Evolutionary conservation across 495 filamentous ascomycete species (phyloP).

Genomic region (Hypoxylon rickii): DNA sequence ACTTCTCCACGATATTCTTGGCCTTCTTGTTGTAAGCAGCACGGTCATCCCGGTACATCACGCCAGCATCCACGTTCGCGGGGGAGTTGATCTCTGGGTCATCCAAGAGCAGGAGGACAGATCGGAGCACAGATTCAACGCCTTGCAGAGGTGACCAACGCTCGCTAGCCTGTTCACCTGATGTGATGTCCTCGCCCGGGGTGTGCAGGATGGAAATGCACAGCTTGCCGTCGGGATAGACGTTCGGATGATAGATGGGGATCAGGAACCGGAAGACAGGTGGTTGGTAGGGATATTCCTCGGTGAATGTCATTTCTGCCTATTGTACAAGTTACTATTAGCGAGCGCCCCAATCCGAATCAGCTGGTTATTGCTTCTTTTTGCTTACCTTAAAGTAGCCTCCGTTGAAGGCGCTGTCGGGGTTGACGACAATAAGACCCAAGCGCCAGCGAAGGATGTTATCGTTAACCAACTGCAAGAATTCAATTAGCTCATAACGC

Average conservation of each 20-base stretch:
- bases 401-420: slow-evolving; percentile 87
- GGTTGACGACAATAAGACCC: slow-evolving; percentile 88
- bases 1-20: slow-evolving; percentile 68
- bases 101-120: slow-evolving; percentile 90
- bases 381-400: slow-evolving; percentile 77
- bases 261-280: slow-evolving; percentile 87
- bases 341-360: not conserved
- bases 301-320: slow-evolving; percentile 83
- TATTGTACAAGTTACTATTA: slow-evolving; percentile 29
- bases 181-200: slow-evolving; percentile 89
- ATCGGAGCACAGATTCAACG: slow-evolving; percentile 91
- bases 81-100: slow-evolving; percentile 91
- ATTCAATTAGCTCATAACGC: slow-evolving; percentile 6
- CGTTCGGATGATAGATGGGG: slow-evolving; percentile 86
- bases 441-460: slow-evolving; percentile 87
- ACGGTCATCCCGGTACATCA: slow-evolving; percentile 77
- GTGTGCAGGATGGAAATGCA: slow-evolving; percentile 97
- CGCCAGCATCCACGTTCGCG: slow-evolving; percentile 91
- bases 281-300: slow-evolving; percentile 90
- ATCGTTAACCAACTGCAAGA: slow-evolving; percentile 64
- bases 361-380: not conserved
- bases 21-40: slow-evolving; percentile 71
- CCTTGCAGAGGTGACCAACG: slow-evolving; percentile 93
- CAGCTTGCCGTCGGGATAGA: slow-evolving; percentile 86
- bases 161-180: slow-evolving; percentile 84